These are phyloP conservation scores for Delphinella strobiligena DNA, from an alignment of 2,329 filamentous ascomycete genomes.

Conservation along the genomic window DNA sequence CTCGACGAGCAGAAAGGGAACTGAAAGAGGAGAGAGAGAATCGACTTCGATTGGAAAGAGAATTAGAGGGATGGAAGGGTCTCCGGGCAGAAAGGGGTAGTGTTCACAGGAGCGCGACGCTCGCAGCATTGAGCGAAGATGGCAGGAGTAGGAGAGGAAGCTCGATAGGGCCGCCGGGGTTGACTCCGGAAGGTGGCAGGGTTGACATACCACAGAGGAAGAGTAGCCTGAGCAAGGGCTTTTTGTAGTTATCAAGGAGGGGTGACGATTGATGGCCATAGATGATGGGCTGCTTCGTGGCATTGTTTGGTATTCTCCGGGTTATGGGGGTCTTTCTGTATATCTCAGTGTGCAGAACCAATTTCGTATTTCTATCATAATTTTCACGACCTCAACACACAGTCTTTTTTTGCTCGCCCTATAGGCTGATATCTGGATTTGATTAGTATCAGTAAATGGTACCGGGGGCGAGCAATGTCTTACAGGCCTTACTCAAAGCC, in stretches of 20 bases:
- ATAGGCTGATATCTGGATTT: too few species aligned
- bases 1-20: constrained; percentile 79
- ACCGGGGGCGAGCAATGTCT: too few species aligned
- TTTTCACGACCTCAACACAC: too few species aligned
- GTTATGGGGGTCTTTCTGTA: too few species aligned
- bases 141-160: constrained; percentile 31
- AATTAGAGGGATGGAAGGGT: constrained; percentile 70
- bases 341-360: too few species aligned
- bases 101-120: constrained; percentile 17
- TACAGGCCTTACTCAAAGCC: too few species aligned
- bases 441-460: too few species aligned
- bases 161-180: constrained; percentile 27
- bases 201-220: constrained; percentile 26
- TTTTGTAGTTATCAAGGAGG: constrained; percentile 30
- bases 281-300: too few species aligned
- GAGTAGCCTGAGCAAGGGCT: constrained; percentile 36
- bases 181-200: constrained; percentile 18
- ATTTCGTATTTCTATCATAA: too few species aligned
- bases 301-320: too few species aligned
- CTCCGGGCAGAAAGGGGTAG: constrained; percentile 51
- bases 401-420: too few species aligned
- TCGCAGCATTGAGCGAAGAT: constrained; percentile 32
- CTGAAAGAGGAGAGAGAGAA: constrained; percentile 82
- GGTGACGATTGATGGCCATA: neutral
- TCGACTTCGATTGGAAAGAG: constrained; percentile 67